Base-by-base conservation (phyloP, 805 yeast species). In the Vanderwaltozyma polyspora region DNA sequence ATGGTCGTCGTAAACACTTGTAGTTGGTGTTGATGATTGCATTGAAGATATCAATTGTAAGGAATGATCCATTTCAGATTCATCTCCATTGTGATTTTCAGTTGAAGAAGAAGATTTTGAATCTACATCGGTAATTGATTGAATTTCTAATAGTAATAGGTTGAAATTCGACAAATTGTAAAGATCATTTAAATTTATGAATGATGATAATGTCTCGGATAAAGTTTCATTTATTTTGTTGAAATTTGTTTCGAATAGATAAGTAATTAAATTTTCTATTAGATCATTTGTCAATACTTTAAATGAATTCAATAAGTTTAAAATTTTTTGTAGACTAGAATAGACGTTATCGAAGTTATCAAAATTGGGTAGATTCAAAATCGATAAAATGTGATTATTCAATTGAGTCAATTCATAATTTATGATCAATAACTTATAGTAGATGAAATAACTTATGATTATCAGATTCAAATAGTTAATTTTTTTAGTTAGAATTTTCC, bases 121-220 rank as follows among this genome's bases (percentile, higher is more conserved):
- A 13, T 29, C 29, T 23, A 13, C 10, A 5, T 24, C 22, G 15
- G 5, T 41, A 28, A 6, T 21, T 21, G 29, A 22, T 23, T 39
- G 38, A 25, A 59, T 62, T n/a, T 60, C 64, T 11, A 44, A 36
- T 16, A 55, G 34, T 33, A 57, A 46, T 43, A 55, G 57, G 35
- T 51, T 52, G 40, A 56, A 45, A 33, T 67, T 59, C 54, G 69
- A 64, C 0, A 73, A 67, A 28, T 74, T 78, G 52, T 76, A 78
- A 83, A 78, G 77, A 44, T 74, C 72, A 25, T n/a, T 31, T 18
- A 16, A 31, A 11, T n/a, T 27, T 31, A 4, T 18, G 5, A 7
- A 13, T 17, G 7, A 30, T 17, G 9, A 9, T 18, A 13, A 16
- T 8, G 8, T 24, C 28, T 8, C 25, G 7, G 26, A 10, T 24